Conservation (phyloP, 805 yeast genomes). For the Metschnikowia vanudenii region DNA sequence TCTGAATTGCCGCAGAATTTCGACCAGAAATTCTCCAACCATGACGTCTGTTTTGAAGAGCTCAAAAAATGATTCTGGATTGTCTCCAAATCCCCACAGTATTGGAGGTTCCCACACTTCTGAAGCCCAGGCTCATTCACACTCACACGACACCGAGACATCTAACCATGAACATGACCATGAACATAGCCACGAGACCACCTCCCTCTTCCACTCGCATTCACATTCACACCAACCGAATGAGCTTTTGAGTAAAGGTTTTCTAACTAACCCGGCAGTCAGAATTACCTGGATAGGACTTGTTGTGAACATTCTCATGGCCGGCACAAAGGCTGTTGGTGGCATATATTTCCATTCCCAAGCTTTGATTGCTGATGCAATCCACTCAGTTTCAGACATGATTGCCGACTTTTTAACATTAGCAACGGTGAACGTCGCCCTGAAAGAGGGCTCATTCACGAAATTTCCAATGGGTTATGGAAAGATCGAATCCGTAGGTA, state of each 20-base stretch:
- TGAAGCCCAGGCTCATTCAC: not conserved
- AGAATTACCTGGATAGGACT: slow-evolving; percentile 92
- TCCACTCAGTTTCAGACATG: slow-evolving; percentile 88
- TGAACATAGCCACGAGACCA: slow-evolving; percentile 21
- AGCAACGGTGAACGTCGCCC: slow-evolving; percentile 79
- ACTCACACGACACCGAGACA: slow-evolving; percentile 5
- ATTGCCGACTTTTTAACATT: slow-evolving; percentile 86
- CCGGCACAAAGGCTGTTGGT: slow-evolving; percentile 80
- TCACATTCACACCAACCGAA: slow-evolving; percentile 38
- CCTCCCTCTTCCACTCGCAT: slow-evolving; percentile 30
- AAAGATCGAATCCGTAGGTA: slow-evolving; percentile 88
- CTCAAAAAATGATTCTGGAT: not conserved
- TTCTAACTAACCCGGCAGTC: slow-evolving; percentile 71
- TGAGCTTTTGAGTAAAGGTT: slow-evolving; percentile 33
- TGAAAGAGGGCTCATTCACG: slow-evolving; percentile 53
- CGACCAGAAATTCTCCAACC: not conserved
- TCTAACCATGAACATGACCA: slow-evolving; percentile 9
- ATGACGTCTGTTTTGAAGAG: not conserved
- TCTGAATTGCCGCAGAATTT: not conserved
- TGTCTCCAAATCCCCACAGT: not conserved
- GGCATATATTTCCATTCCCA: slow-evolving; percentile 94
- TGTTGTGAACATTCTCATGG: slow-evolving; percentile 80
- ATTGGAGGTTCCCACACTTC: not conserved
- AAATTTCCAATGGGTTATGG: slow-evolving; percentile 87
- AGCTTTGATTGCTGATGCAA: slow-evolving; percentile 90